These are phyloP conservation scores for Sporodiniella umbellata DNA, from an alignment of 371 early-diverging fungal species.

Conservation along the genomic window DNA sequence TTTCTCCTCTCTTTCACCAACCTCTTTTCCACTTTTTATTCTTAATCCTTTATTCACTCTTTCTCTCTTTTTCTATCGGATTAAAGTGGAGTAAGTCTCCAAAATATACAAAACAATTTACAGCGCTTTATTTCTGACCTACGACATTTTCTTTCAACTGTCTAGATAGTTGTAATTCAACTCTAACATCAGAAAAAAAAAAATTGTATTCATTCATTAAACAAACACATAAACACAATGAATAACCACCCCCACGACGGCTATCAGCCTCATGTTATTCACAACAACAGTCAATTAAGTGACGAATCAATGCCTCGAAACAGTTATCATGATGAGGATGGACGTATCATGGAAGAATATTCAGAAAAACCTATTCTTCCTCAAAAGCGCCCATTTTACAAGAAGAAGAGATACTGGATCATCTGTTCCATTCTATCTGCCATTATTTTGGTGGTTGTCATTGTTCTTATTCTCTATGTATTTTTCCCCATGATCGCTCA, in stretches of 20 bases:
- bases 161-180: not conserved
- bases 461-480: slow-evolving; percentile 50
- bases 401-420: slow-evolving; percentile 56
- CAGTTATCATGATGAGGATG: slow-evolving; percentile 10
- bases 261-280: not conserved
- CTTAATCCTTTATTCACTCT: not conserved
- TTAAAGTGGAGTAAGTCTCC: not conserved
- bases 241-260: not conserved
- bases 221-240: not conserved
- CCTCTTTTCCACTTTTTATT: not conserved
- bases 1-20: not conserved
- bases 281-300: not conserved
- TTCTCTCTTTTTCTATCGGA: not conserved
- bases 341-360: slow-evolving; percentile 38
- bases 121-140: no score
- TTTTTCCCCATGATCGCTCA: slow-evolving; percentile 62
- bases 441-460: slow-evolving; percentile 48
- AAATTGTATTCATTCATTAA: not conserved
- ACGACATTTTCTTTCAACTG: not conserved
- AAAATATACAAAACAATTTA: not conserved
- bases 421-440: slow-evolving; percentile 48
- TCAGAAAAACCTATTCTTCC: slow-evolving; percentile 42
- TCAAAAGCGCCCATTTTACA: slow-evolving; percentile 45
- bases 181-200: not conserved
- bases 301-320: not conserved